Evolutionary conservation across 2,329 filamentous ascomycete species (phyloP).

Genomic region (Cercospora sojina): DNA sequence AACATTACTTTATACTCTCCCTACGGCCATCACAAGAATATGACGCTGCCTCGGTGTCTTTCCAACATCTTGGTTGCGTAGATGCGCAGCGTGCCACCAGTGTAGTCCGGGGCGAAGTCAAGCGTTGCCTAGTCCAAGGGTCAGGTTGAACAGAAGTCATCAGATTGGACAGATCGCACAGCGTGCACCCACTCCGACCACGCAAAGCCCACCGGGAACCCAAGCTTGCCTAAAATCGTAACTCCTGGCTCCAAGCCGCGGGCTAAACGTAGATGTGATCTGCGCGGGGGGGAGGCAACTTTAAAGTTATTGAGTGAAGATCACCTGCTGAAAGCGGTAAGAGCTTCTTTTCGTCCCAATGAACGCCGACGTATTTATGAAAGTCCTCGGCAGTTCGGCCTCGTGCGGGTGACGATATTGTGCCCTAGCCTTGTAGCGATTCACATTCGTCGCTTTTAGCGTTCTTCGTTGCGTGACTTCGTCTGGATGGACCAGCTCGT

Average conservation of each 20-base stretch:
- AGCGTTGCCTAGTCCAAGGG: background rate
- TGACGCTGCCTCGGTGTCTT: background rate
- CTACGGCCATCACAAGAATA: background rate
- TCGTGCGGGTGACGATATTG: background rate
- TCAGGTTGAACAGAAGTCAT: background rate
- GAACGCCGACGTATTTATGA: background rate
- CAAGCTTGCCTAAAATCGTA: background rate
- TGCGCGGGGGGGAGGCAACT: background rate
- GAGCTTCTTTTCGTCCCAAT: background rate
- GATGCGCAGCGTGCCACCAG: background rate
- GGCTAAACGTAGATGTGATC: conserved; percentile 1
- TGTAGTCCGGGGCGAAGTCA: background rate
- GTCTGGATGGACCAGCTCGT: background rate
- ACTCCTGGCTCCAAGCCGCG: background rate
- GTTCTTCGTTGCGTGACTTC: background rate
- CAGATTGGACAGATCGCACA: conserved; percentile 9
- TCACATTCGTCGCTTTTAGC: background rate
- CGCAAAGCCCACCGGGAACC: background rate
- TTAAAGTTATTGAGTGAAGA: background rate
- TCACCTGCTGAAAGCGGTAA: background rate
- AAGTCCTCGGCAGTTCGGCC: background rate
- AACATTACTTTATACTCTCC: background rate
- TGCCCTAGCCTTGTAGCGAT: background rate
- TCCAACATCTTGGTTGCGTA: background rate
- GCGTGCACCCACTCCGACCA: background rate